Conservation (phyloP, 2,329 filamentous ascomycete genomes). For the Cordyceps sp. region DNA sequence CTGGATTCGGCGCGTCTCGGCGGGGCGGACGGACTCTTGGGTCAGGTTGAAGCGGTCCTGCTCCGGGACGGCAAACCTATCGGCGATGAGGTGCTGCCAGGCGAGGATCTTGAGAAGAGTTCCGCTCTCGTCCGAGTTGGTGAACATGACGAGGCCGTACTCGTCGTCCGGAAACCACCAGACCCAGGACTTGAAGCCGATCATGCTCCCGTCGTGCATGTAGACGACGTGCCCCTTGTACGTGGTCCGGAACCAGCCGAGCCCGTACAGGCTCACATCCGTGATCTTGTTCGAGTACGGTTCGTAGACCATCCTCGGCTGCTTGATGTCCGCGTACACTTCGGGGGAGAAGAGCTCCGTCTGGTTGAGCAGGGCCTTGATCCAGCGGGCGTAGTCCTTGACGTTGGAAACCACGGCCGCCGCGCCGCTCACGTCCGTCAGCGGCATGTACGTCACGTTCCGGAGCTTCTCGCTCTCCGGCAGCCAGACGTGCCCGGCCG, state of each 20-base stretch:
- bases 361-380: constrained; percentile 25
- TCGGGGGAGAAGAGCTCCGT: constrained; percentile 8
- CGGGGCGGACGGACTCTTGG: too few relatives aligned
- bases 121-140: constrained; percentile 12
- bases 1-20: too few relatives aligned
- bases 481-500: constrained; percentile 25
- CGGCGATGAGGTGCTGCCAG: neutral
- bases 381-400: constrained; percentile 33
- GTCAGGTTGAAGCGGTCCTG: too few relatives aligned
- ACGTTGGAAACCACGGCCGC: constrained; percentile 28
- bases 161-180: constrained; percentile 9
- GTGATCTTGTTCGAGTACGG: neutral
- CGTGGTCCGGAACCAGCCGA: constrained; percentile 12
- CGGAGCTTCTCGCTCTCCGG: constrained; percentile 10
- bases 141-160: constrained; percentile 7
- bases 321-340: constrained; percentile 13
- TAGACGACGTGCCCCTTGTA: constrained; percentile 12
- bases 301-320: constrained; percentile 12
- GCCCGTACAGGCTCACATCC: constrained; percentile 10
- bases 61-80: neutral
- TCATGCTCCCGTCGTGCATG: constrained; percentile 12
- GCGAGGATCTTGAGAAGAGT: neutral
- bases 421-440: constrained; percentile 18
- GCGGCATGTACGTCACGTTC: constrained; percentile 10
- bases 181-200: constrained; percentile 10